Base-by-base conservation (phyloP, 352 stramenopile genomes). In the Poterioochromonas sp. region DNA sequence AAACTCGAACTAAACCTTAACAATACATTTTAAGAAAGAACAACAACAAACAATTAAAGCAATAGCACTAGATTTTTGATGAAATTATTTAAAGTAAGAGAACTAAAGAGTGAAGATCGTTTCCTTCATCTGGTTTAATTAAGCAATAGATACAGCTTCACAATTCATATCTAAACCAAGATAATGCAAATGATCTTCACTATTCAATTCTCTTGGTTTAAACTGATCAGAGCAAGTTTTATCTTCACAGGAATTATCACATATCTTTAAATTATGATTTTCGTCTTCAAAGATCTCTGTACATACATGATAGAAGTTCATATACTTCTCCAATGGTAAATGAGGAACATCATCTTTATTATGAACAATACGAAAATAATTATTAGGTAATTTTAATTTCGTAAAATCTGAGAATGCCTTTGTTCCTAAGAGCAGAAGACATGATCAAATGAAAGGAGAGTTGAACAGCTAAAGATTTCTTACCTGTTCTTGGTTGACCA, bases 321-420 rank as follows among this genome's bases (percentile, higher is more conserved):
- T 39, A n/a, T 43, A 3, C 29, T 2, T n/a, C 8, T 11, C 26
- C 11, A 32, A 34, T 26, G 60, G 60, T 5, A 69, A 11, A 43
- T 69, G 60, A 44, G 35, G 32, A 32, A 69, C 60, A 20, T 43
- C 41, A 43, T 69, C 60, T 26, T 69, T 69, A 26, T 69, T 5
- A 32, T 69, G 60, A 44, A 32, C 41, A 1, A 69, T 3, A 69
- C 60, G 60, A 1, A 1, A 69, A n/a, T n/a, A n/a, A n/a, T n/a
- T n/a, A 1, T 12, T 32, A 8, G 51, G 26, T 2, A 62, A 29
- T 32, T 62, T 62, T 22, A 22, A 32, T 8, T 22, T 34, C 26
- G 26, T 8, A 32, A 62, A 62, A 62, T 62, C 2, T 8, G 51
- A 12, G 29, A 18, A 69, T 22, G 8, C 32, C 1, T n/a, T n/a